Base-by-base conservation (phyloP, 2,329 filamentous ascomycete genomes). In the Oidium heveae region DNA sequence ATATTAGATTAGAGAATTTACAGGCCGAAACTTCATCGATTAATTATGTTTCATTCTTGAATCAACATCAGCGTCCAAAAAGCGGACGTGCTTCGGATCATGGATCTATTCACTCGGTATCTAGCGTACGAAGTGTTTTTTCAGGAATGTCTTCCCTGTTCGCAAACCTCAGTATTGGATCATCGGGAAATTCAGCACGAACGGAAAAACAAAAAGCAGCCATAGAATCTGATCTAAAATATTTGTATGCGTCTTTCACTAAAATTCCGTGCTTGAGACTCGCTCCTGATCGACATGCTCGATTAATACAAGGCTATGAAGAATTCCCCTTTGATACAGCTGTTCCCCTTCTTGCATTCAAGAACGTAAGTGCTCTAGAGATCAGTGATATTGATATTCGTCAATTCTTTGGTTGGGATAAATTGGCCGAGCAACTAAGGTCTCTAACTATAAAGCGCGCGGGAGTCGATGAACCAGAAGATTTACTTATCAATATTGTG, bases 241-340 rank as follows among this genome's bases (percentile, higher is more conserved):
- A 98, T 66, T 74, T 98, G 36, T 98, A 95, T 70, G 96, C 91
- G 44, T 86, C 91, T 56, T 98, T 96, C 66, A 98, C 91, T 64
- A 98, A 96, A 70, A 94, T 98, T 46, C 91, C 91, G 0, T 94
- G 86, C 64, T 72, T 98, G 58, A 80, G 83, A 59, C 73, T 98
- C 55, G 81, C 88, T 32, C 88, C 88, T n/a, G 91, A 98, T 67
- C 88, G 87, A 72, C 84, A 86, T 60, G 88, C 89, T 52, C 81
- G 84, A 54, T 72, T 95, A 57, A 95, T 98, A 61, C 77, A 82
- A 60, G 89, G 89, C 32, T 96, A 91, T 65, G 91, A 98, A 68
- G 89, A 95, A 68, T 98, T 96, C 61, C 91, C 91, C 2, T 95
- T 96, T 67, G 91, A 98, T 68, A 94, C 86, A 24, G 91, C 91